Percentiles rank a stretch among this genome's conserved stretches.
phyloP scores from a whole-genome alignment of 2,329 filamentous ascomycete species.

The Fusarium miscanthi region DNA sequence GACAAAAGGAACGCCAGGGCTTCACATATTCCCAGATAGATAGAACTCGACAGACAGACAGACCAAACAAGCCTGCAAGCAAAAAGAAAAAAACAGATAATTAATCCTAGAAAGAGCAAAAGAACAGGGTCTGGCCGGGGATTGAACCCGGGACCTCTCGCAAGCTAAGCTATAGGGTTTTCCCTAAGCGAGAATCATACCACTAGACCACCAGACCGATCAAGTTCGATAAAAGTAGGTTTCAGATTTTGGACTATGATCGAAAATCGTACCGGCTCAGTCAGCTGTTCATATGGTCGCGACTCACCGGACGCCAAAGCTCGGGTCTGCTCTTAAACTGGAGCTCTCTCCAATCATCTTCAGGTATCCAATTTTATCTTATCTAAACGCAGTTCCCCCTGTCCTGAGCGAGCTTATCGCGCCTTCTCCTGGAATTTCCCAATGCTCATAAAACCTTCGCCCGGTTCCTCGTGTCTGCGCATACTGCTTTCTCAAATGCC shows the following conservation, averaged over 20 bases:
- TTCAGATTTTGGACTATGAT: accelerated
- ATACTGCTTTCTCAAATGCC: neutral
- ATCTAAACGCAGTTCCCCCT: neutral
- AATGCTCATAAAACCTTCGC: neutral
- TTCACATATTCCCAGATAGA: neutral
- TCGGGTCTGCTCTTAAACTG: neutral
- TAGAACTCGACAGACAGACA: neutral
- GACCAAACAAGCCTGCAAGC: too few species aligned
- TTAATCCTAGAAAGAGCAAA: neutral
- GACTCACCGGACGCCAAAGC: neutral
- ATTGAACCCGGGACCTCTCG: slow-evolving; percentile 61
- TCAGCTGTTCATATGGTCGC: too few species aligned
- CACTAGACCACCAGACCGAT: neutral
- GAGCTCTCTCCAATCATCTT: neutral
- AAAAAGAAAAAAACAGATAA: neutral
- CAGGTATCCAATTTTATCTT: neutral
- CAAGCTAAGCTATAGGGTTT: slow-evolving; percentile 46
- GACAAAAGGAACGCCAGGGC: too few species aligned
- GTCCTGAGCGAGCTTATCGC: neutral
- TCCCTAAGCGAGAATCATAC: neutral
- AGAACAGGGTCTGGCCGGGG: slow-evolving; percentile 55
- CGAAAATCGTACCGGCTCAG: accelerated
- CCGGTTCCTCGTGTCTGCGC: accelerated
- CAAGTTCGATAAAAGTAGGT: accelerated
- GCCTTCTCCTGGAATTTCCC: accelerated